Conservation (phyloP, 2,329 filamentous ascomycete species). For the Sodiomyces alkalinus region DNA sequence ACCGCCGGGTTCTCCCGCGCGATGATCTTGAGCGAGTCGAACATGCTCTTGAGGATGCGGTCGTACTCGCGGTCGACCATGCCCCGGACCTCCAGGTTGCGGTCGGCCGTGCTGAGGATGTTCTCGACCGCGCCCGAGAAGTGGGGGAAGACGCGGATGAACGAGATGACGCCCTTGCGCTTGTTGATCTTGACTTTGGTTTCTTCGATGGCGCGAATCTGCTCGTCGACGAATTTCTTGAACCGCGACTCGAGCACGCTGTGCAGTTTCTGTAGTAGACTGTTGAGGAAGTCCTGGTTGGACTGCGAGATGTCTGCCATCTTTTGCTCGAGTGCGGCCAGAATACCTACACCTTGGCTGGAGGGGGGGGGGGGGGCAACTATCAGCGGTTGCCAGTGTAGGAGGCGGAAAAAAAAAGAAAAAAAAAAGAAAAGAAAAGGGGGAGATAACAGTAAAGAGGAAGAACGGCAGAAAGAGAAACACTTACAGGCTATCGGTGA, state of each 20-base stretch:
- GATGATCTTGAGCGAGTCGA: slow-evolving; percentile 91
- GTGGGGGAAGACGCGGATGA: slow-evolving; percentile 83
- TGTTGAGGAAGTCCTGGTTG: slow-evolving; percentile 82
- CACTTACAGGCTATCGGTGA: slow-evolving; percentile 66
- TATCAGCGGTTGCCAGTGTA: no score
- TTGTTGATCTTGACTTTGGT: slow-evolving; percentile 99
- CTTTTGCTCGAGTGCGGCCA: slow-evolving; percentile 68
- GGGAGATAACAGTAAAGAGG: not conserved
- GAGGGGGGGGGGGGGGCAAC: no score
- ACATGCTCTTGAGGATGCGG: slow-evolving; percentile 87
- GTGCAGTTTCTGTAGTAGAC: slow-evolving; percentile 65
- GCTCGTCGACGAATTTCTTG: slow-evolving; percentile 81
- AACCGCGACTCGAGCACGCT: slow-evolving; percentile 61
- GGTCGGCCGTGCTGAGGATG: slow-evolving; percentile 50
- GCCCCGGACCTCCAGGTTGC: slow-evolving; percentile 48
- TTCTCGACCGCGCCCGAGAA: slow-evolving; percentile 76
- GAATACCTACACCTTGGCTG: slow-evolving; percentile 78
- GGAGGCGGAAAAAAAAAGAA: no score
- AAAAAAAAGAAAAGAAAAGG: no score
- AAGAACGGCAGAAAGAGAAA: not conserved
- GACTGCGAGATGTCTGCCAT: slow-evolving; percentile 69
- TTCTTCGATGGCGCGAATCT: slow-evolving; percentile 90
- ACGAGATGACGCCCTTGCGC: slow-evolving; percentile 88
- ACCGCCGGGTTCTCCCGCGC: slow-evolving; percentile 52
- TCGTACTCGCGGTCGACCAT: slow-evolving; percentile 79